Evolutionary conservation across 768 basidiomycete species (phyloP).

Genomic region (Pulveroboletus sp.): DNA sequence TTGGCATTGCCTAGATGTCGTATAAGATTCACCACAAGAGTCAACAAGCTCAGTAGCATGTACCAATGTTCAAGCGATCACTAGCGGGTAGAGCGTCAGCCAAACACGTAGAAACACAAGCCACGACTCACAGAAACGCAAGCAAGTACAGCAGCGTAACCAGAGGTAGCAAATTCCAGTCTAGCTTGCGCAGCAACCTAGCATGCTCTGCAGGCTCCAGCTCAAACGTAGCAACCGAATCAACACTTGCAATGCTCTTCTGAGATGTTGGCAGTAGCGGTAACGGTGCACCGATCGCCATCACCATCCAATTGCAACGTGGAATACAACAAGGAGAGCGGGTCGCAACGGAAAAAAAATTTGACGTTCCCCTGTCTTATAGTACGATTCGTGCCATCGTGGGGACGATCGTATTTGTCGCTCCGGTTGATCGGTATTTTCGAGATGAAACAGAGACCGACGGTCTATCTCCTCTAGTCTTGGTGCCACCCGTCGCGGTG

Average conservation of each 20-base stretch:
- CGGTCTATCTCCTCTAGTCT: too few species aligned
- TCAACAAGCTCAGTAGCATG: too few species aligned
- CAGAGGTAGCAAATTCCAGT: neutral
- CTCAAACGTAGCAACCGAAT: neutral
- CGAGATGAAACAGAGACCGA: too few species aligned
- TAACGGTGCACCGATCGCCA: too few species aligned
- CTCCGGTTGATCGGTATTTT: too few species aligned
- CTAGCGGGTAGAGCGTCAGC: neutral
- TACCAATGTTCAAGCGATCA: conserved; percentile 1
- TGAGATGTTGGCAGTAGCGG: neutral
- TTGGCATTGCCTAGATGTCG: neutral
- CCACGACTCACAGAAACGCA: conserved; percentile 1
- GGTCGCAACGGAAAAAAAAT: neutral
- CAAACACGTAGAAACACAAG: neutral
- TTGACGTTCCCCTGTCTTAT: too few species aligned
- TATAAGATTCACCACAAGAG: neutral
- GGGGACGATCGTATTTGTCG: too few species aligned
- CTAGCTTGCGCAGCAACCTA: neutral
- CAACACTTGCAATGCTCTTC: neutral
- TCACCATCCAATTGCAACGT: neutral
- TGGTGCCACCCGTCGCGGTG: too few species aligned
- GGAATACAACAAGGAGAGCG: neutral
- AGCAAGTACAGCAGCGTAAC: neutral
- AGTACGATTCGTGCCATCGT: too few species aligned
- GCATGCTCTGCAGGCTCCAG: neutral